Conservation (phyloP, 352 stramenopile species). For the Globisporangium acanthophoron region DNA sequence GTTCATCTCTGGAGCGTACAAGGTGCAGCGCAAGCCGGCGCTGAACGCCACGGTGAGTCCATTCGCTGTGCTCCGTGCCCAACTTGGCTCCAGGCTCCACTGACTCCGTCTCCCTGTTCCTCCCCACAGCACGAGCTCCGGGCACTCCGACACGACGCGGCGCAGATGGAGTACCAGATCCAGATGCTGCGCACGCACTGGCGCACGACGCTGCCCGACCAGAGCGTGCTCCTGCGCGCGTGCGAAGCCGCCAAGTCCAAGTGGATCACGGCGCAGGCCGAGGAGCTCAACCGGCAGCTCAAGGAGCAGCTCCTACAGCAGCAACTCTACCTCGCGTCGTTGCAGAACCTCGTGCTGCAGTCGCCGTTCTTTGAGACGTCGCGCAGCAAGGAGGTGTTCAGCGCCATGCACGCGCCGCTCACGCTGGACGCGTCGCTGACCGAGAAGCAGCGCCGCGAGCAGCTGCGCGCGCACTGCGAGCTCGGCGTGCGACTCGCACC, state of each 20-base stretch:
- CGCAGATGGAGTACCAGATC: constrained; percentile 35
- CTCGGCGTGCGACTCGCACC: constrained; percentile 25
- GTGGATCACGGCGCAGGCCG: constrained; percentile 41
- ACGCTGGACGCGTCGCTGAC: constrained; percentile 16
- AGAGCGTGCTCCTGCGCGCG: constrained; percentile 24
- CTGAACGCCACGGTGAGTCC: constrained; percentile 33
- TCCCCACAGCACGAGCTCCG: constrained; percentile 41
- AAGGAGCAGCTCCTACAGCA: constrained; percentile 58
- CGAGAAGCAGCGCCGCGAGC: constrained; percentile 18
- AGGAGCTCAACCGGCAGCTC: constrained; percentile 43
- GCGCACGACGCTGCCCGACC: constrained; percentile 29
- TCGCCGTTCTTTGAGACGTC: constrained; percentile 38
- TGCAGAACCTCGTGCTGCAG: constrained; percentile 48
- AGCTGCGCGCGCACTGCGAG: constrained; percentile 33
- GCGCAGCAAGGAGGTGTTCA: constrained; percentile 49
- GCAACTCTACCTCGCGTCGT: constrained; percentile 54
- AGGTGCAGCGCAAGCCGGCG: constrained; percentile 22
- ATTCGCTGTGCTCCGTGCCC: not conserved
- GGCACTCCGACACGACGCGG: constrained; percentile 34
- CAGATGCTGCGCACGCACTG: constrained; percentile 37
- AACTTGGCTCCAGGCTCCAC: not conserved
- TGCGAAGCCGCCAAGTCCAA: constrained; percentile 48
- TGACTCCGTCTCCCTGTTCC: not conserved
- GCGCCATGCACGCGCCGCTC: constrained; percentile 36
- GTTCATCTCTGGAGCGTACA: constrained; percentile 30